Conservation (phyloP, 2,329 filamentous ascomycete species). For the Aspergillus nomiae region DNA sequence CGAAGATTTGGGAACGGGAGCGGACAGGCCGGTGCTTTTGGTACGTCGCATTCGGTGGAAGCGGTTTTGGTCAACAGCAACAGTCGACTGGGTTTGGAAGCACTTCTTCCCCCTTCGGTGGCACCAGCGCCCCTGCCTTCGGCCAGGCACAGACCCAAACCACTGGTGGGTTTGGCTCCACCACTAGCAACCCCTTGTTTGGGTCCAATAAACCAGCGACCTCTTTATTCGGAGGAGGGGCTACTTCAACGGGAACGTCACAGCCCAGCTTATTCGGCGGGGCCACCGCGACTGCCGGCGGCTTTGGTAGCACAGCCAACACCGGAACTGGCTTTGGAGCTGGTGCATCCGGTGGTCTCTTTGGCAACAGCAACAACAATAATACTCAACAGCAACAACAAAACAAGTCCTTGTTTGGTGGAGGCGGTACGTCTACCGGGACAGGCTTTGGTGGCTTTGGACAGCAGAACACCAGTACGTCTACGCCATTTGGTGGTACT, state of each 20-base stretch:
- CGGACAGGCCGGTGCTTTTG: conserved; percentile 81
- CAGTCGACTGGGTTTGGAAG: conserved; percentile 48
- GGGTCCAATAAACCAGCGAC: conserved; percentile 46
- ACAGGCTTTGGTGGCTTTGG: conserved; percentile 43
- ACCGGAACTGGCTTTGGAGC: conserved; percentile 33
- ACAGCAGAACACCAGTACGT: conserved; percentile 38
- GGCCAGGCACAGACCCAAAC: conserved; percentile 46
- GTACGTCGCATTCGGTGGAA: conserved; percentile 60
- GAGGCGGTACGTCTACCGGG: conserved; percentile 29
- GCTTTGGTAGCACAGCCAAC: conserved; percentile 31
- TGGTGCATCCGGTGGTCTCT: conserved; percentile 39
- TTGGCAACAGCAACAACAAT: conserved; percentile 40
- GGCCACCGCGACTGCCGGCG: conserved; percentile 36
- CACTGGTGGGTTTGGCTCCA: conserved; percentile 41
- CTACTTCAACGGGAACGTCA: conserved; percentile 29
- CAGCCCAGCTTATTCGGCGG: conserved; percentile 45
- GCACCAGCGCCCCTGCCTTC: conserved; percentile 44
- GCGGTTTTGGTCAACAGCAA: conserved; percentile 49
- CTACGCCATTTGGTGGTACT: conserved; percentile 44
- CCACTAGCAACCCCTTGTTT: conserved; percentile 43
- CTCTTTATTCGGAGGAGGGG: conserved; percentile 37
- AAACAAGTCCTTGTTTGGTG: conserved; percentile 41
- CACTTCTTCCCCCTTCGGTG: conserved; percentile 44
- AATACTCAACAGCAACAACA: conserved; percentile 32
- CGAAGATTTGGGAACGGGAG: conserved; percentile 80